Evolutionary conservation across 176 grass and related monocot species (phyloP), one percentile per base, ranked within the genome.

Genomic region (Aegilops speltoides): DNA sequence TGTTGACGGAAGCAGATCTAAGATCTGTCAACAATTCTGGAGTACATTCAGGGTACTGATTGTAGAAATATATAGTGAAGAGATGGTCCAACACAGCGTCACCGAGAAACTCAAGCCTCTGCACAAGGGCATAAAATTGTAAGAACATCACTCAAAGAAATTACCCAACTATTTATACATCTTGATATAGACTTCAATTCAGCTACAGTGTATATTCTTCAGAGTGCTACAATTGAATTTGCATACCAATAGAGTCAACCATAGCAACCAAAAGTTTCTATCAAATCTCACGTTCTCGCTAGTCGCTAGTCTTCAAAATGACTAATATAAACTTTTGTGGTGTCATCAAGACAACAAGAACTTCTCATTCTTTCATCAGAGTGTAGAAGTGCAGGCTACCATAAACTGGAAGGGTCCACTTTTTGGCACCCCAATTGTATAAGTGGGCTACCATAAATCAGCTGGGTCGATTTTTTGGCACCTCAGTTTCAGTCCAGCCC

Each of bases 51-150:
- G 88, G 88, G 66, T 97, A 97, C 61, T 89, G 74, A 7, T 72
- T 56, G 61, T 89, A 97, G 41, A 88, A 87, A 87, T 94, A 85
- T 62, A 89, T 13, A 74, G 95, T 94, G 79, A 94, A 87, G 45
- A 91, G 83, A 78, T 94, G 73, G 64, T 97, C 95, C 34, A 97
- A 71, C 50, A 94, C 76, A 33, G 92, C 95, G 87, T 97, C 90
- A 41, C 92, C 92, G 6, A 97, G 88, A 88, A 97, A 97, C 86
- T 97, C 95, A 43, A 97, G 90, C 73, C 90, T 86, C 95, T 97
- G 88, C 79, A 89, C 11, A 79, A 79, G 71, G 15, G 63, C 26
- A 50, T 16, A 6, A 85, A 87, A 10, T 29, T 37, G 32, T 85
- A 82, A 87, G 61, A 68, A 28, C 19, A 81, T 63, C 13, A 46